Evolutionary conservation across 1,139 yeast genomes (phyloP).

Genomic region (Saccharomyces uvarum): DNA sequence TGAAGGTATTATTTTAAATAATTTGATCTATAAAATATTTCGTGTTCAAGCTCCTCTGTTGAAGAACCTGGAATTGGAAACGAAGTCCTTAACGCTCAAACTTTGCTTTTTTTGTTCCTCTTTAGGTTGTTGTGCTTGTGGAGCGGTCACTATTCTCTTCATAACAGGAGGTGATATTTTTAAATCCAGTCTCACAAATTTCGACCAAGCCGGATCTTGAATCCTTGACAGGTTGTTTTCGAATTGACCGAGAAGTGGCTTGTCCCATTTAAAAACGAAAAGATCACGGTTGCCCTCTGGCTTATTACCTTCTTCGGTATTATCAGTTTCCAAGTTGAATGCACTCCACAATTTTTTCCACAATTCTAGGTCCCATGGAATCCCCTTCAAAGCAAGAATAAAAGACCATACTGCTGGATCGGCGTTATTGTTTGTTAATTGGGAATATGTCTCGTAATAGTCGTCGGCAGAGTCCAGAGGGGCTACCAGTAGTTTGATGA

Average conservation of each 20-base stretch:
- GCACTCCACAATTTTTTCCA: constrained; percentile 27
- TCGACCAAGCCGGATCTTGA: constrained; percentile 25
- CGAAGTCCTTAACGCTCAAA: constrained; percentile 14
- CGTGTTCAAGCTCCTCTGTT: constrained; percentile 10
- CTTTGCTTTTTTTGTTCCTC: constrained; percentile 10
- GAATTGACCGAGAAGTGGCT: constrained; percentile 18
- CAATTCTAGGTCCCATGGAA: constrained; percentile 25
- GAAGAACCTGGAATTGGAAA: constrained; percentile 19
- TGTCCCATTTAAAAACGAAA: constrained; percentile 23
- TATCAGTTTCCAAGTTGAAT: constrained; percentile 14
- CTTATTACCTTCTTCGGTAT: constrained; percentile 8
- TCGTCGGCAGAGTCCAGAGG: constrained; percentile 26
- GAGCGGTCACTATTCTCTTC: background rate
- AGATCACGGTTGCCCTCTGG: constrained; percentile 9
- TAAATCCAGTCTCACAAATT: constrained; percentile 21
- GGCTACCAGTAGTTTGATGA: constrained; percentile 24
- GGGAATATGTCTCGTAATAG: constrained; percentile 24
- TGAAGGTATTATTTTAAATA: background rate
- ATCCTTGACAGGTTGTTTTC: constrained; percentile 22
- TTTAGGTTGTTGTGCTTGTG: constrained; percentile 5
- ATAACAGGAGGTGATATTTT: constrained; percentile 11
- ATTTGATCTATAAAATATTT: background rate
- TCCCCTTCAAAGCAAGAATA: constrained; percentile 25
- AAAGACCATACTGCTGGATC: constrained; percentile 28
- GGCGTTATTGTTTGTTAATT: constrained; percentile 22